phyloP scores from a whole-genome alignment of 805 yeast genomes.

The Yarrowia yakushimensis region DNA sequence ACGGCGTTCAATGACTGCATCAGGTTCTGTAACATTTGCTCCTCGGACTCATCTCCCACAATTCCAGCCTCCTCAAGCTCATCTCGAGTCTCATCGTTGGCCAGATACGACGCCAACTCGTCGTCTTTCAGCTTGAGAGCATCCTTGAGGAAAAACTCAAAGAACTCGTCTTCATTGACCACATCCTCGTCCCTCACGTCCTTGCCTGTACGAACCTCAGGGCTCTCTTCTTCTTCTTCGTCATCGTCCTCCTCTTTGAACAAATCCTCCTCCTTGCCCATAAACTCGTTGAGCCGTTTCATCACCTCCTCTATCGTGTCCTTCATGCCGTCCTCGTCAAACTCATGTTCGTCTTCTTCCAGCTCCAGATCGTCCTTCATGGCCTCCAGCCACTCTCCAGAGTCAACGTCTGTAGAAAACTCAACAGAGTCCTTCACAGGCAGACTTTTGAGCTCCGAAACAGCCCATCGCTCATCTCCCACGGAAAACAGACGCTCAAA shows the following conservation, averaged over 20 bases:
- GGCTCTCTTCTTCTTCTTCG: constrained; percentile 30
- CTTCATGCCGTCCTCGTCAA: constrained; percentile 24
- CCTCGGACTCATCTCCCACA: constrained; percentile 20
- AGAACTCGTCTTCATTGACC: constrained; percentile 66
- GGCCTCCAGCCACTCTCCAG: background rate
- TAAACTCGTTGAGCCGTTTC: constrained; percentile 31
- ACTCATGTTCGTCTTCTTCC: constrained; percentile 14
- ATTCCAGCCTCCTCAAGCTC: constrained; percentile 28
- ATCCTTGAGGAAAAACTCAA: constrained; percentile 57
- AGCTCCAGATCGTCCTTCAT: constrained; percentile 25
- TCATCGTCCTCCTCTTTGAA: constrained; percentile 31
- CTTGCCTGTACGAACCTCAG: background rate
- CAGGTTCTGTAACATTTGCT: constrained; percentile 32
- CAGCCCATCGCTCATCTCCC: constrained; percentile 10
- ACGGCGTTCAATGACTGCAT: constrained; percentile 35
- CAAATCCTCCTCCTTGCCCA: constrained; percentile 27
- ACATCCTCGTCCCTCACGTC: constrained; percentile 36
- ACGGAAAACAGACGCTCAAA: constrained; percentile 8
- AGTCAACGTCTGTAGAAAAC: background rate
- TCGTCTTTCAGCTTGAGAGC: constrained; percentile 49
- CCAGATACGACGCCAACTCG: constrained; percentile 30
- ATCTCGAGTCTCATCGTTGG: constrained; percentile 20
- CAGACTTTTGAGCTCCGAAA: background rate
- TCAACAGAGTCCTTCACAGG: background rate
- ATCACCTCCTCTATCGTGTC: constrained; percentile 27